These are phyloP conservation scores for Aurinia saxatilis DNA, from an alignment of 345 rosid genomes.

Conservation along the genomic window DNA sequence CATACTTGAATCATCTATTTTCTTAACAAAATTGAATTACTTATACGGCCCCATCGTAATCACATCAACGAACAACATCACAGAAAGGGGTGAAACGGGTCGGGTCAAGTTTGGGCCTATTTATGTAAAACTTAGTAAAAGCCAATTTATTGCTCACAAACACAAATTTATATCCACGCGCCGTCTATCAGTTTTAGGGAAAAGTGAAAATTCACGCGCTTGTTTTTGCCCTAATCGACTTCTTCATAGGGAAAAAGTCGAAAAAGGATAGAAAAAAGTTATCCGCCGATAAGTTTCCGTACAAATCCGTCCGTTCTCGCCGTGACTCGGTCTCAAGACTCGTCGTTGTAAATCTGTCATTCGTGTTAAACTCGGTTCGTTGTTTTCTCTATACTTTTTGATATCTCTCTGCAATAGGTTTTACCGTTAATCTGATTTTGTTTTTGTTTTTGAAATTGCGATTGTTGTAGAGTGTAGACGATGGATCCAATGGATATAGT, in stretches of 20 bases:
- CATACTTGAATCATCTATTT: too few relatives aligned
- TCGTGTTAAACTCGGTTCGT: background rate
- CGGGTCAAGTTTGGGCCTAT: background rate
- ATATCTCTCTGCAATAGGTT: background rate
- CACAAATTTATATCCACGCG: constrained; percentile 9
- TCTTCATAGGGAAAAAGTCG: background rate
- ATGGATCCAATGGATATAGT: constrained; percentile 99
- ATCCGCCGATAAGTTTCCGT: constrained; percentile 16
- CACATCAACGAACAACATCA: too few relatives aligned
- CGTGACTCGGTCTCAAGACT: background rate
- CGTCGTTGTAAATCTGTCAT: constrained; percentile 1
- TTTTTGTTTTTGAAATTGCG: constrained; percentile 13
- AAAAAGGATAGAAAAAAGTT: background rate
- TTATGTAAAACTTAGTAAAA: background rate
- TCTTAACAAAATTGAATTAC: too few relatives aligned
- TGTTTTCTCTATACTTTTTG: background rate
- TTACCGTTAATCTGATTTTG: background rate
- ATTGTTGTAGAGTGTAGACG: constrained; percentile 15
- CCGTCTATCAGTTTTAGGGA: background rate
- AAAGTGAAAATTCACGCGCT: constrained; percentile 19
- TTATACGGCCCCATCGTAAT: too few relatives aligned
- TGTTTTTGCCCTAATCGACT: constrained; percentile 16
- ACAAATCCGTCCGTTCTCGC: background rate
- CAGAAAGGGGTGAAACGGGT: background rate
- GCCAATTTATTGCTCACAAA: constrained; percentile 12